Base-by-base conservation (phyloP, 345 rosid species). In the Gossypium mustelinum region DNA sequence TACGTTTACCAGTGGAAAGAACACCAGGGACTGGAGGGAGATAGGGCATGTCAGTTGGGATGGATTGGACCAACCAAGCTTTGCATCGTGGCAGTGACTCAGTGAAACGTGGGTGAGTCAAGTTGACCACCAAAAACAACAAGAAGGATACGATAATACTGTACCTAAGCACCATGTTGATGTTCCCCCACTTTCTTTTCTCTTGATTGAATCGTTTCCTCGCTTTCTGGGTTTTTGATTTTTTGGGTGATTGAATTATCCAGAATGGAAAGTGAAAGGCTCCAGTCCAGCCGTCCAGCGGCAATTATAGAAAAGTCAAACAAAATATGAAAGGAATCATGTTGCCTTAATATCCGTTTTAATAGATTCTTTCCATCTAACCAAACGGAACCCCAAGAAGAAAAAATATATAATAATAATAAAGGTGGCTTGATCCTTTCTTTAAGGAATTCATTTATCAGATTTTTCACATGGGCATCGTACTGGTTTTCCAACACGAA, bases 61-160 rank as follows among this genome's bases (percentile, higher is more conserved):
- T 90, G 48, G 98, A 94, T 54, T 91, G 98, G 76, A 94, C 98
- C 5, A 91, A 86, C 98, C 98, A 94, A 50, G 98, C 97, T 83
- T 89, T 84, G 89, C 97, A 90, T 71, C 64, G 76, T 5, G 55
- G 77, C 20, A 80, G 68, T 3, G 93, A 78, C 7, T 78, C 76
- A 1, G 75, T 43, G 78, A 72, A 70, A 71, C 65, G 56, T 51
- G 85, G 66, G 58, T 68, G 48, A 39, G 54, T 75, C 77, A 82
- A 66, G 73, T 10, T 79, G 79, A 80, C 22, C 8, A 76, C 66
- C 67, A 83, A 76, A 25, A 86, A 77, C 41, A 80, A 43, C 18
- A 43, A 45, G 51, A 76, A 20, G 41, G 77, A 52, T 41, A 70
- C 13, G 24, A 14, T 45, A 61, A 68, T 59, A 18, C 64, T 51